These are phyloP conservation scores for Afroboletus lepidellus DNA, from an alignment of 1,284 basidiomycete species.

Conservation along the genomic window DNA sequence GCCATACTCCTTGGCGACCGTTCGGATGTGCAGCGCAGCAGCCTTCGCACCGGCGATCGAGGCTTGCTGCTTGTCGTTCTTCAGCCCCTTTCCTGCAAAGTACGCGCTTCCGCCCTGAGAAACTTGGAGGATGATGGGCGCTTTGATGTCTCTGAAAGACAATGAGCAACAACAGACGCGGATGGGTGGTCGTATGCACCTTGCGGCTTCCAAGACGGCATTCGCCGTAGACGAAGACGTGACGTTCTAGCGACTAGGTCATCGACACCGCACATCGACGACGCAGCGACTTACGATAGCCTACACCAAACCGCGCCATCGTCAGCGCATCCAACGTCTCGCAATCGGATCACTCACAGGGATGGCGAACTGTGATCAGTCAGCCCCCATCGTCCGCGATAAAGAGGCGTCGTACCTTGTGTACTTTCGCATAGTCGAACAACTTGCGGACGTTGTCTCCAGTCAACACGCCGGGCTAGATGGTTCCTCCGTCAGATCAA, in stretches of 20 bases:
- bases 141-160: slow-evolving; percentile 73
- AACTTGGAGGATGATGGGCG: slow-evolving; percentile 97
- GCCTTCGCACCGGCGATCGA: slow-evolving; percentile 91
- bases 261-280: slow-evolving; percentile 4
- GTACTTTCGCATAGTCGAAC: slow-evolving; percentile 67
- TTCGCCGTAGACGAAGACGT: slow-evolving; percentile 78
- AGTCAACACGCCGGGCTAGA: slow-evolving; percentile 70
- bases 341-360: slow-evolving; percentile 46
- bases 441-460: slow-evolving; percentile 73
- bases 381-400: neutral
- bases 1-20: slow-evolving; percentile 87
- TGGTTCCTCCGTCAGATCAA: slow-evolving; percentile 14
- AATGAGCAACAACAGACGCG: slow-evolving; percentile 3
- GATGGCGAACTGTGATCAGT: slow-evolving; percentile 58
- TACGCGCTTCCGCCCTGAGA: slow-evolving; percentile 97
- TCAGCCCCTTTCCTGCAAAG: slow-evolving; percentile 95
- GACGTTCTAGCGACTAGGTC: slow-evolving; percentile 46
- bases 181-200: slow-evolving; percentile 36
- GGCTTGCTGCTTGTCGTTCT: slow-evolving; percentile 96
- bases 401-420: slow-evolving; percentile 48
- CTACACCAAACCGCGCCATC: slow-evolving; percentile 30
- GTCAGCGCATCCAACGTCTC: neutral
- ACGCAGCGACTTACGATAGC: slow-evolving; percentile 53
- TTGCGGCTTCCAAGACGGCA: slow-evolving; percentile 74
- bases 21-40: slow-evolving; percentile 90